phyloP scores from a whole-genome alignment of 2,329 filamentous ascomycete species.

The Colletotrichum scovillei region DNA sequence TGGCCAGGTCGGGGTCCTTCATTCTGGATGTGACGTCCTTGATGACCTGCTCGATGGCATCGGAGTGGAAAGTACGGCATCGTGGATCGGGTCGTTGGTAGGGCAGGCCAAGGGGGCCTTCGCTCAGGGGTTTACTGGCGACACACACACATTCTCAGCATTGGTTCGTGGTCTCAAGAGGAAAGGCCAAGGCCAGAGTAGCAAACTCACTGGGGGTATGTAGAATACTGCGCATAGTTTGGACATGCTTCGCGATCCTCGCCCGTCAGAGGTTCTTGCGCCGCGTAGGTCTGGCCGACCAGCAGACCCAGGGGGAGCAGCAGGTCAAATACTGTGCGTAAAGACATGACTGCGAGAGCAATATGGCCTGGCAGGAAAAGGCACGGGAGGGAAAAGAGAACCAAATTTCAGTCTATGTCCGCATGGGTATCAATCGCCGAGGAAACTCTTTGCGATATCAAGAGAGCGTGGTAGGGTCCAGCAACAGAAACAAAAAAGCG shows the following conservation, averaged over 20 bases:
- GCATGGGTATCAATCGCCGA: conserved; percentile 7
- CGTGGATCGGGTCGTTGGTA: conserved; percentile 84
- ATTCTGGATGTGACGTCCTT: conserved; percentile 82
- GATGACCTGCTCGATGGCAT: conserved; percentile 89
- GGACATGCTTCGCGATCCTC: conserved; percentile 49
- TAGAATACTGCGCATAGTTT: conserved; percentile 53
- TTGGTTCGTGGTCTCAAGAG: neutral
- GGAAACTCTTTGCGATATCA: neutral
- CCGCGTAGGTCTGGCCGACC: conserved; percentile 34
- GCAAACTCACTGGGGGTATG: conserved; percentile 51
- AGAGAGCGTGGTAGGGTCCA: neutral
- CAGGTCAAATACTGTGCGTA: conserved; percentile 21
- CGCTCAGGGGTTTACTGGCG: conserved; percentile 78
- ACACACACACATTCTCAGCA: conserved; percentile 15
- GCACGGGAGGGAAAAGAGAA: neutral
- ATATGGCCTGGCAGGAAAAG: conserved; percentile 6
- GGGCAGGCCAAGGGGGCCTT: conserved; percentile 82
- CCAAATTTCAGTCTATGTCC: neutral
- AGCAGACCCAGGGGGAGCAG: conserved; percentile 38
- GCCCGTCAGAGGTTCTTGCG: conserved; percentile 30
- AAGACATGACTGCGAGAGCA: conserved; percentile 21
- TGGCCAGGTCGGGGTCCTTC: conserved; percentile 86
- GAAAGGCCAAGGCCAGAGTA: neutral
- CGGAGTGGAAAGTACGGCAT: conserved; percentile 91
- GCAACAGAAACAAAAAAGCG: neutral